Evolutionary conservation across 225 moss, liverwort and hornwort species (phyloP), one percentile per base, ranked within the genome.

Genomic region (Straminergon stramineum): DNA sequence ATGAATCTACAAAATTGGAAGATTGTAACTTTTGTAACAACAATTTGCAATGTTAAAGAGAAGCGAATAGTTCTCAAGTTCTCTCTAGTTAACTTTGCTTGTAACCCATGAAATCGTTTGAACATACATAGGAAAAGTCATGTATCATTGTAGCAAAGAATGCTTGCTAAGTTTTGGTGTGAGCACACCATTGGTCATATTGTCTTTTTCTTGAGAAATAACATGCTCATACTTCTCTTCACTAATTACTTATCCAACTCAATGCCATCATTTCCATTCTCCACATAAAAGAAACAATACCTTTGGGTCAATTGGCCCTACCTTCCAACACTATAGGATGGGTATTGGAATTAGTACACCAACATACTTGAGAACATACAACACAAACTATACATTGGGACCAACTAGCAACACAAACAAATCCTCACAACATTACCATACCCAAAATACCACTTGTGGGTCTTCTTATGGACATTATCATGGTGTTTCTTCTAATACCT

Each of bases 391-490:
- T 34, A 35, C 10, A 18, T 66, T 35, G 18, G 34, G 3, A 5
- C 34, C 2, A 1, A 66, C 0, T 66, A 35, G 67, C 6, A 68
- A 0, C 2, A 35, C 10, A 67, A 67, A 2, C 35, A 67, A 68
- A 68, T 37, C 11, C 2, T 69, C 1, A 5, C 13, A 39, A 23
- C 23, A 70, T 23, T 1, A 22, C 4, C 0, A 7, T 23, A 4
- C 4, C 13, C 7, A 23, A 70, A 70, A 39, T 23, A 39, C 39
- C 2, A 13, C 9, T 24, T 70, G 8, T 7, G 4, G 2, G 3
- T 24, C 39, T 14, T 70, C 7, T 37, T 39, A 24, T 24, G 8
- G 14, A 39, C 39, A 70, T 39, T 39, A 10, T 24, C 24, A 13
- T 14, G 39, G 24, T 70, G 8, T 14, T 13, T 39, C 4, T 6